phyloP scores from a whole-genome alignment of 352 stramenopile genomes.

The Phytophthora megakarya region DNA sequence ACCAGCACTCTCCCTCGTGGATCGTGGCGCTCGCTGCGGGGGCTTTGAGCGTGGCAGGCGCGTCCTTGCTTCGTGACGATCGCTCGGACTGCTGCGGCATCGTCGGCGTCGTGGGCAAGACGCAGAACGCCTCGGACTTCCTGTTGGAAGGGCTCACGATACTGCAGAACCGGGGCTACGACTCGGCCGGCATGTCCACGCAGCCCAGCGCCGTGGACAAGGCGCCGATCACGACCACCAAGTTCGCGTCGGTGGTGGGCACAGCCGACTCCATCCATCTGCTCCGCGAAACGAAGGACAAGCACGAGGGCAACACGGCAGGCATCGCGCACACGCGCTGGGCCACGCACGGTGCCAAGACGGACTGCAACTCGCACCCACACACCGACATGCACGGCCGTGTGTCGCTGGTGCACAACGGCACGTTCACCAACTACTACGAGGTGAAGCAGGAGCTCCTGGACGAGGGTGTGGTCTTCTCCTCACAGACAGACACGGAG shows the following conservation, averaged over 20 bases:
- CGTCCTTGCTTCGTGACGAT: conserved; percentile 8
- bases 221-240: conserved; percentile 89
- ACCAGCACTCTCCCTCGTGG: conserved; percentile 18
- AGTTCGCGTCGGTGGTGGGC: conserved; percentile 92
- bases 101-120: conserved; percentile 74
- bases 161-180: conserved; percentile 96
- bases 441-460: conserved; percentile 90
- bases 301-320: conserved; percentile 88
- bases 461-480: conserved; percentile 92
- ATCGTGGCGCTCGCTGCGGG: conserved; percentile 24
- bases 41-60: conserved; percentile 14
- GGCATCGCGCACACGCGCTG: conserved; percentile 99
- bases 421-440: conserved; percentile 98
- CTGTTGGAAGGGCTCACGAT: conserved; percentile 89
- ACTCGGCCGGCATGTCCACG: conserved; percentile 97
- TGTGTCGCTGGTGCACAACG: conserved; percentile 98
- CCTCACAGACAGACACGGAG: conserved; percentile 98
- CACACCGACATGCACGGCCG: conserved; percentile 93
- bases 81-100: conserved; percentile 69
- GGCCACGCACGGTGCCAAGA: conserved; percentile 98
- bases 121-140: conserved; percentile 74
- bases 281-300: conserved; percentile 73
- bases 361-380: conserved; percentile 98
- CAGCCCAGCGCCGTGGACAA: conserved; percentile 48
- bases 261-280: conserved; percentile 94